Conservation (phyloP, 352 stramenopile genomes). For the Elongisporangium anandrum region DNA sequence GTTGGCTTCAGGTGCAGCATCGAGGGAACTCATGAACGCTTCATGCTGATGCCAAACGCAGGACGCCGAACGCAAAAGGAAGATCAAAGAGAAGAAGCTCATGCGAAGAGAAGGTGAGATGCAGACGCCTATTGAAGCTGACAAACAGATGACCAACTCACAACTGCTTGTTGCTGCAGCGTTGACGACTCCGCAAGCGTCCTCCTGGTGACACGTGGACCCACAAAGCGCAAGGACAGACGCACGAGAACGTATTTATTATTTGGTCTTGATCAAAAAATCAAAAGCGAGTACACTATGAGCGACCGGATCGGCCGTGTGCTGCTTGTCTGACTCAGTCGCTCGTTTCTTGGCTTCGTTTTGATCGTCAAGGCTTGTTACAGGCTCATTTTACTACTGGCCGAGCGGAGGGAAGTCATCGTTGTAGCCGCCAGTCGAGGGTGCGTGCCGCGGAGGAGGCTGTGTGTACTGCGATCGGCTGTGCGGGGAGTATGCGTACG, state of each 20-base stretch:
- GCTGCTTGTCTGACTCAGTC: too few species aligned
- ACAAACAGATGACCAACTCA: too few species aligned
- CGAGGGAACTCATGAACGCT: background rate
- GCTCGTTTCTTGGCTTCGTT: background rate
- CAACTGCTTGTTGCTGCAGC: slow-evolving; percentile 1
- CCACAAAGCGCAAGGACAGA: too few species aligned
- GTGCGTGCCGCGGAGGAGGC: slow-evolving; percentile 6
- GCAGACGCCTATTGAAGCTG: too few species aligned
- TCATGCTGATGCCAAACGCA: slow-evolving; percentile 11
- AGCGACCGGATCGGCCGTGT: too few species aligned
- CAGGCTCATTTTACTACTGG: slow-evolving; percentile 22
- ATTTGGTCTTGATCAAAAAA: background rate
- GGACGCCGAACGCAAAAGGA: slow-evolving; percentile 68
- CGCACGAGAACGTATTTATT: background rate
- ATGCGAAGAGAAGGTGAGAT: slow-evolving; percentile 50
- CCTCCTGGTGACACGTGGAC: background rate
- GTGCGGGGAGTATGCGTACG: slow-evolving; percentile 26
- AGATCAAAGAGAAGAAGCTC: slow-evolving; percentile 68
- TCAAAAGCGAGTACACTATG: background rate
- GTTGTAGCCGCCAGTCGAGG: slow-evolving; percentile 39
- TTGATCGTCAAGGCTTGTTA: too few species aligned
- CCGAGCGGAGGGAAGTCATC: slow-evolving; percentile 72
- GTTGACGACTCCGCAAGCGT: background rate
- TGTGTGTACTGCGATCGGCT: slow-evolving; percentile 10
- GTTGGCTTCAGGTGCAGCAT: background rate